phyloP scores from a whole-genome alignment of 2,329 filamentous ascomycete species.

The Colletotrichum lindemuthianum region DNA sequence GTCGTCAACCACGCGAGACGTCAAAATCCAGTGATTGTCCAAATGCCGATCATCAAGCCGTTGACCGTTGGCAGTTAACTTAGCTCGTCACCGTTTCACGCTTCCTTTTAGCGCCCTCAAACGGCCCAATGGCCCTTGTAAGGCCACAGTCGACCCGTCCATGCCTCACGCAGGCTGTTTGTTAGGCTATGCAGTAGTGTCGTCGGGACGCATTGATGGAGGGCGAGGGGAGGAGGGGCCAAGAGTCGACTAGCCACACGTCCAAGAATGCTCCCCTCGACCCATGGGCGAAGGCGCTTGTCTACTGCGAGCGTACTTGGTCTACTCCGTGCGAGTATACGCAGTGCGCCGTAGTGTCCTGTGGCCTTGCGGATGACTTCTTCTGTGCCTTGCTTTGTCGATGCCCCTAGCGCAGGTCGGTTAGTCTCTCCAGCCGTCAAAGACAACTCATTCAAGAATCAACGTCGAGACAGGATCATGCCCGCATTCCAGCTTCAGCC shows the following conservation, averaged over 20 bases:
- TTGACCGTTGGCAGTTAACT: slow-evolving; percentile 4
- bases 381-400: slow-evolving; percentile 32
- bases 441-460: slow-evolving; percentile 18
- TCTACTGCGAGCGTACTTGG: slow-evolving; percentile 20
- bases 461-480: slow-evolving; percentile 25
- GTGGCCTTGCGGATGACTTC: background rate
- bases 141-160: background rate
- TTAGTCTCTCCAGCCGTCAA: slow-evolving; percentile 1
- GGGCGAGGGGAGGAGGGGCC: background rate
- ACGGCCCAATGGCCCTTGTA: slow-evolving; percentile 3
- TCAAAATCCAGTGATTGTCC: background rate
- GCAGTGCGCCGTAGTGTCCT: too few relatives aligned
- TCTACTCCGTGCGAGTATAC: too few relatives aligned
- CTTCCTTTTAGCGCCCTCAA: slow-evolving; percentile 11
- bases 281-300: slow-evolving; percentile 13
- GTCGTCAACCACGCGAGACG: slow-evolving; percentile 24
- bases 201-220: slow-evolving; percentile 11
- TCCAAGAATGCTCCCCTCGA: background rate
- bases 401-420: slow-evolving; percentile 1
- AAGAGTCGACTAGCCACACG: slow-evolving; percentile 7
- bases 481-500: slow-evolving; percentile 15
- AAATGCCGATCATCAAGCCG: slow-evolving; percentile 8
- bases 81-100: slow-evolving; percentile 22
- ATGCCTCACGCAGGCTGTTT: slow-evolving; percentile 7
- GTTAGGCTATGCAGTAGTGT: background rate